Conservation (phyloP, 139 green algal species). For the Monoraphidium neglectum region DNA sequence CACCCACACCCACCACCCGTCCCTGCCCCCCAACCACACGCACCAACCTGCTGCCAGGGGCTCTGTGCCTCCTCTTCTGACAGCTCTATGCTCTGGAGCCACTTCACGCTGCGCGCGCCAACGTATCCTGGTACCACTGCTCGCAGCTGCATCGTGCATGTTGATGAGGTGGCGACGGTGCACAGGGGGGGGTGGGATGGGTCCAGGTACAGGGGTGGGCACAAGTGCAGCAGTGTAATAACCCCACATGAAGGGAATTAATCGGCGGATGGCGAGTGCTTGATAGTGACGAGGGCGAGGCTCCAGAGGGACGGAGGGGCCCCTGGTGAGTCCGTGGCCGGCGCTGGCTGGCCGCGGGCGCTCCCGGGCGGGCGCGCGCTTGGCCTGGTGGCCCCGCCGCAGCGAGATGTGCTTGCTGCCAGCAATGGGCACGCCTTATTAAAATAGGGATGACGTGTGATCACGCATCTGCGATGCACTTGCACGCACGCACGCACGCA, state of each 20-base stretch:
- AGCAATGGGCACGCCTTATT: too few relatives aligned
- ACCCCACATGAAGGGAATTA: background rate
- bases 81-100: slow-evolving; percentile 6
- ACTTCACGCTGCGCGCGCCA: slow-evolving; percentile 27
- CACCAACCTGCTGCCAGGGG: too few relatives aligned
- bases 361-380: too few relatives aligned
- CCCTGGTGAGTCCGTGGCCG: too few relatives aligned
- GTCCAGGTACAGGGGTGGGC: background rate
- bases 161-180: background rate
- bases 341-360: too few relatives aligned
- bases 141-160: slow-evolving; percentile 7
- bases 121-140: slow-evolving; percentile 19
- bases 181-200: background rate
- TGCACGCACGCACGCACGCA: background rate
- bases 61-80: too few relatives aligned
- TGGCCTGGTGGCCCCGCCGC: too few relatives aligned
- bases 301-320: background rate
- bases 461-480: background rate
- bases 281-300: background rate
- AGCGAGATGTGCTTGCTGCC: too few relatives aligned
- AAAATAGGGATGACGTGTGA: too few relatives aligned
- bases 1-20: too few relatives aligned
- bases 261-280: background rate
- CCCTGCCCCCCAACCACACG: too few relatives aligned
- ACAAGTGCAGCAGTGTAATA: background rate